Evolutionary conservation across 2,329 filamentous ascomycete genomes (phyloP), one percentile per base, ranked within the genome.

Genomic region (Colletotrichum sp.): DNA sequence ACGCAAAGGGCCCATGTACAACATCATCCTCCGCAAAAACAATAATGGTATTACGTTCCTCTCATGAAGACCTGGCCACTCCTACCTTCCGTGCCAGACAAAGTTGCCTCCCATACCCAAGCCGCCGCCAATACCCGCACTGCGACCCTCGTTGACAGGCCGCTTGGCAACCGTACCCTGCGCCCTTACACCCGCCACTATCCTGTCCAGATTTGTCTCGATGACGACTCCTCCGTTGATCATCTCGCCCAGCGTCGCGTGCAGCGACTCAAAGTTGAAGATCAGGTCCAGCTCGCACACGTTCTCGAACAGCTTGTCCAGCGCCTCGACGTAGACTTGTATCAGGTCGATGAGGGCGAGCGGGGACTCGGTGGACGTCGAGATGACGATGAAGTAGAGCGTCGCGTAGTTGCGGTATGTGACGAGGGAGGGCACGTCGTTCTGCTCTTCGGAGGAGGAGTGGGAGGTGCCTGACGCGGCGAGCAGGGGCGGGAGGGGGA

Each of bases 371-470:
- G 97, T 98, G 7, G 96, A 95, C 6, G 98, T 99, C 44, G 94
- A 97, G 82, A 99, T 99, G 83, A 99, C 90, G 85, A 99, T 99
- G 88, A 99, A 99, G 87, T 98, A 98, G 77, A 99, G 94, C 1
- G 97, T 99, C 12, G 97, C 97, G 83, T 98, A 99, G 89, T 98
- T 95, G 74, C 97, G 95, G 89, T 99, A 99, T 11, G 97, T 98
- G 61, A 99, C 96, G 76, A 98, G 94, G 8, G 96, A 97, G 12
- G 97, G 97, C 13, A 96, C 94, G 86, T 98, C 97, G 83, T 95
- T 96, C 86, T 94, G 91, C 72, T 92, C 93, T 52, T 93, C 91
- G 80, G 91, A 91, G 81, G 85, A 94, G 85, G 83, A 94, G 82
- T 81, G 92, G 28, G 94, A 85, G 82, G 94, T 87, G 86, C 92